Evolutionary conservation across 139 green algal genomes (phyloP), one percentile per base, ranked within the genome.

Genomic region (Mesotaenium endlicherianum): DNA sequence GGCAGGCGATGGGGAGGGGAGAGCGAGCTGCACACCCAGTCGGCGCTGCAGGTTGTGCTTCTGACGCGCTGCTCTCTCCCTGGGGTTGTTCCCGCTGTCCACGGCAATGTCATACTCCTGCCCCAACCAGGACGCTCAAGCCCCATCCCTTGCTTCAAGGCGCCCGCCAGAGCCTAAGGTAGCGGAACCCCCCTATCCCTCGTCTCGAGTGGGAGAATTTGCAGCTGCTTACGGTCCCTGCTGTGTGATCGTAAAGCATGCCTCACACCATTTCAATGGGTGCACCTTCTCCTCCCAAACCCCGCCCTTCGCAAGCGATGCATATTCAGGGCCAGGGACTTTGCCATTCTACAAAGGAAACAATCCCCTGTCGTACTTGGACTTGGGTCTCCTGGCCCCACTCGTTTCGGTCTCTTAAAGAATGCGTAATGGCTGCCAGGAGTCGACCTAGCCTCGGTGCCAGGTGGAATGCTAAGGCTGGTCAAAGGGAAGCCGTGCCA

Each of bases 51-150:
- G 85, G 49, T 86, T 88, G 26, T 88, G 50, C 6, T 91, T 91
- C 87, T 96, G 92, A 57, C 80, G 88, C 47, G 88, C 87, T 38
- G 97, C 80, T n/a, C 89, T 86, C 81, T 95, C 85, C 68, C 86
- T 74, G 2, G 78, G 81, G 77, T 68, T 83, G 75, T 60, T 74
- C 80, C 49, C 53, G 26, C 42, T 4, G 31, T 75, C 71, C 2
- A 39, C 26, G 6, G 47, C 34, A 43, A 86, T 38, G 34, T 86
- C 80, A 74, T 86, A 86, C 53, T 86, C 80, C 74, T 86, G 81
- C 30, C 42, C 38, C 34, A 31, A 71, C 3, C 39, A 6, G 11
- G 8, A 77, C 31, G 69, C 8, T 11, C 6, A 43, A 6, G 38
- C 8, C 60, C 8, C 11, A 11, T 8, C 36, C 6, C 60, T 74